A percentile compares a stretch with the other conserved stretches of the same genome.
Evolutionary conservation across 179 eudicot genomes (phyloP).

Genomic region (Silene noctiflora): DNA sequence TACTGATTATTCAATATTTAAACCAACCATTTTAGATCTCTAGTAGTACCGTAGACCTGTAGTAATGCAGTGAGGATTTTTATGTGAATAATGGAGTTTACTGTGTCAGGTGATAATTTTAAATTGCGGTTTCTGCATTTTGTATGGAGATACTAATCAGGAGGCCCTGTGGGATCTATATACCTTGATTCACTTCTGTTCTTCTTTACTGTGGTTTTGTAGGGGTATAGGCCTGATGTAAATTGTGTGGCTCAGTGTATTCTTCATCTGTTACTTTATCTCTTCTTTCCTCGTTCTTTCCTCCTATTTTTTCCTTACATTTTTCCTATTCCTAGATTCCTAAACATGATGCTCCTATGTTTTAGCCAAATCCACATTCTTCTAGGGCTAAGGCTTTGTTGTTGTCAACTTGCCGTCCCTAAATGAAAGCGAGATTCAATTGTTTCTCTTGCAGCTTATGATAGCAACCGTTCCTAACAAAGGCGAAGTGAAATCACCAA

Average conservation of each 20-base stretch:
- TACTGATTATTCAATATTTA: too few relatives aligned
- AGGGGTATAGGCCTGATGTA: neutral
- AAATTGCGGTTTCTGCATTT: neutral
- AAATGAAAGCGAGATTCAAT: conserved; percentile 10
- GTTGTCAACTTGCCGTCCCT: neutral
- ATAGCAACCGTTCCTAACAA: conserved; percentile 64
- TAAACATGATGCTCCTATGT: neutral
- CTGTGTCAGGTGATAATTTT: neutral
- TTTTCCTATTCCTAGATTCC: neutral
- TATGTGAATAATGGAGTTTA: neutral
- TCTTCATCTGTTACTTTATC: neutral
- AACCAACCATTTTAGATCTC: too few relatives aligned
- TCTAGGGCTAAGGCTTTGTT: neutral
- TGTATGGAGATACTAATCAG: neutral
- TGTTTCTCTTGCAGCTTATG: conserved; percentile 59
- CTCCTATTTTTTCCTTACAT: too few relatives aligned
- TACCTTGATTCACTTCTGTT: neutral
- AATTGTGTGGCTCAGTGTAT: neutral
- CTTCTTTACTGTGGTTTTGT: neutral
- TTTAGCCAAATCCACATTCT: neutral
- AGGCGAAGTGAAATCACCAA: conserved; percentile 52
- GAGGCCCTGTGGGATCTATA: neutral
- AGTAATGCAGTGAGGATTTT: neutral
- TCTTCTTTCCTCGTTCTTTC: neutral
- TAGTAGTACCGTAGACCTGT: too few relatives aligned